Percentiles rank a stretch among this genome's conserved stretches.
Evolutionary conservation across 371 early-diverging fungal genomes (phyloP).

Genomic region (Zopfochytrium polystomum): DNA sequence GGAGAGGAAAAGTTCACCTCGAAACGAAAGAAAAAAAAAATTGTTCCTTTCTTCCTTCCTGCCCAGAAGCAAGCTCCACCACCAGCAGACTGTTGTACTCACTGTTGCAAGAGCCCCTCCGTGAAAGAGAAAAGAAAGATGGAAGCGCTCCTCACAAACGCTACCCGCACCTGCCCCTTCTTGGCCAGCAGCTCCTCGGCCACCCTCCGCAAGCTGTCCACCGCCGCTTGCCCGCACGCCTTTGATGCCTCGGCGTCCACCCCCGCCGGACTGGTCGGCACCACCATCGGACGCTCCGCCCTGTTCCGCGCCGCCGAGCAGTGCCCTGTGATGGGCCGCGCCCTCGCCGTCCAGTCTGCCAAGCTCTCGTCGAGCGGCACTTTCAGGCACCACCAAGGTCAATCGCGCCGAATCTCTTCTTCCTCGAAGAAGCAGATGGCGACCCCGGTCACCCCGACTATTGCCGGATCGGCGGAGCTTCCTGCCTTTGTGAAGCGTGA

Average conservation of each 20-base stretch:
- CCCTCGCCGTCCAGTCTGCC: constrained; percentile 64
- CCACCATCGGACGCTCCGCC: constrained; percentile 39
- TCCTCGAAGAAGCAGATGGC: background rate
- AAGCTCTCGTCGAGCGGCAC: constrained; percentile 2
- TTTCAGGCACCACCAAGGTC: background rate
- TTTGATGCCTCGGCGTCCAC: constrained; percentile 5
- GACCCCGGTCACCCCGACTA: background rate
- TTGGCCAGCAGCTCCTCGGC: constrained; percentile 73
- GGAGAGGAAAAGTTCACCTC: background rate
- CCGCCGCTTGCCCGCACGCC: constrained; percentile 15
- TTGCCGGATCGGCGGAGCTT: background rate
- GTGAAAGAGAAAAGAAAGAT: background rate
- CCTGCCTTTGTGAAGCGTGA: background rate
- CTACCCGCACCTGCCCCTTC: constrained; percentile 71
- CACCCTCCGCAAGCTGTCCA: constrained; percentile 68
- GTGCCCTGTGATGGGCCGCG: constrained; percentile 90
- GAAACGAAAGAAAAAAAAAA: background rate
- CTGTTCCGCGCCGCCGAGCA: constrained; percentile 75
- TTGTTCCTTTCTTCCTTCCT: background rate
- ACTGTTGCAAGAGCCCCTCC: background rate
- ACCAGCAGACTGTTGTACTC: background rate
- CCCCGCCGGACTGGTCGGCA: background rate
- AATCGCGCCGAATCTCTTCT: background rate
- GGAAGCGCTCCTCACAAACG: constrained; percentile 17
- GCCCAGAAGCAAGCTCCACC: background rate